These are phyloP conservation scores for Kodamaea suecica DNA, from an alignment of 1,139 yeast species.

Conservation along the genomic window DNA sequence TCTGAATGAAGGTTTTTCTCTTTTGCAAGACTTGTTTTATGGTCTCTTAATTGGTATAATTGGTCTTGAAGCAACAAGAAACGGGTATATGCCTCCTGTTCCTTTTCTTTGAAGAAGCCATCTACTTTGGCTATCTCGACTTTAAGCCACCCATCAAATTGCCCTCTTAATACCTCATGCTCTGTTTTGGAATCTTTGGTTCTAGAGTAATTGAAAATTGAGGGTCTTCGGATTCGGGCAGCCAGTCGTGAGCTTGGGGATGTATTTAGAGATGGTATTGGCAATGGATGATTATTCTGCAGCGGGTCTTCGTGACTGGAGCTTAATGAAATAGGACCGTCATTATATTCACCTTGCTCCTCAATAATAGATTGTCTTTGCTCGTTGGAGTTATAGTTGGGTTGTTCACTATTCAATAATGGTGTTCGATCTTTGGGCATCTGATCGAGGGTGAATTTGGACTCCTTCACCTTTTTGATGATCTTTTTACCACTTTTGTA, in stretches of 20 bases:
- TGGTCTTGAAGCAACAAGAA: constrained; percentile 66
- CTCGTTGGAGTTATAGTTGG: constrained; percentile 5
- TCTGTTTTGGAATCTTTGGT: constrained; percentile 19
- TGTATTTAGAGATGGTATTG: not conserved
- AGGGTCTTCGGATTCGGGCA: constrained; percentile 12
- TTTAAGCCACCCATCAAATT: constrained; percentile 61
- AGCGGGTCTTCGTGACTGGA: too few relatives aligned
- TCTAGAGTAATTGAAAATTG: constrained; percentile 24
- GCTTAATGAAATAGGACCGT: not conserved
- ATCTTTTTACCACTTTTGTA: constrained; percentile 55
- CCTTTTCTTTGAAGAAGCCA: constrained; percentile 56
- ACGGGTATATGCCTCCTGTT: constrained; percentile 57
- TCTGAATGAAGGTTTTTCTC: constrained; percentile 10
- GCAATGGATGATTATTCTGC: not conserved
- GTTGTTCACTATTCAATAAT: constrained; percentile 12
- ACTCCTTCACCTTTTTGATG: constrained; percentile 25
- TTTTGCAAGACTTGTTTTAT: constrained; percentile 26
- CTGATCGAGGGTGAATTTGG: constrained; percentile 5
- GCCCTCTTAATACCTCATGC: constrained; percentile 31
- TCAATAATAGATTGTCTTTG: not conserved
- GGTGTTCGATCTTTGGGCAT: constrained; percentile 18
- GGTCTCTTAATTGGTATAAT: constrained; percentile 59
- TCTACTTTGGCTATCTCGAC: constrained; percentile 58
- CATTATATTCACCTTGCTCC: not conserved
- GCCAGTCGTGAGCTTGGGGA: constrained; percentile 7